Percentiles rank a stretch among this genome's conserved stretches.
phyloP scores from a whole-genome alignment of 2,329 filamentous ascomycete genomes.

The Fusarium acutatum region DNA sequence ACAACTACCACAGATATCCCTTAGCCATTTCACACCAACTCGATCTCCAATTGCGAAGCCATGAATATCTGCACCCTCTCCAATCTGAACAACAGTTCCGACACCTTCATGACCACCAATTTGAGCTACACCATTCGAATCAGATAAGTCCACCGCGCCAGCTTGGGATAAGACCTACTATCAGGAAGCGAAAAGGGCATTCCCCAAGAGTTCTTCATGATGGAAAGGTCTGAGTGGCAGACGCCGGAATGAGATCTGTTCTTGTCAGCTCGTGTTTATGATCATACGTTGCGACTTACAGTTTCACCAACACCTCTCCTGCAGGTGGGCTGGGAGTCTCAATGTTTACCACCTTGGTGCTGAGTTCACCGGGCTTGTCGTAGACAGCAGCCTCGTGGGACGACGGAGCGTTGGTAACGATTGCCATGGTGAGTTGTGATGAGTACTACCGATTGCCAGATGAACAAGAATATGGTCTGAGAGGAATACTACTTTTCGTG shows the following conservation, averaged over 20 bases:
- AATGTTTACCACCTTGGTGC: neutral
- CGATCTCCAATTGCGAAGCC: neutral
- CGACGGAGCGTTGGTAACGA: fast-evolving
- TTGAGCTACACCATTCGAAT: neutral
- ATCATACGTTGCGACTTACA: neutral
- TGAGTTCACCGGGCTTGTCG: neutral
- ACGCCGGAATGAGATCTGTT: neutral
- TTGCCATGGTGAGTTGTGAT: neutral
- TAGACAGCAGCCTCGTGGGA: neutral
- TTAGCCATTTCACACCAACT: neutral
- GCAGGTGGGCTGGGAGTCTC: neutral
- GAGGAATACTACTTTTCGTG: neutral
- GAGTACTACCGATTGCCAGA: no score
- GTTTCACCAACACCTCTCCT: neutral
- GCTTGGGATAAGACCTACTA: fast-evolving
- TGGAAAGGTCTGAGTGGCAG: neutral
- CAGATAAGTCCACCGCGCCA: neutral
- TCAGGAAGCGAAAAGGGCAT: neutral
- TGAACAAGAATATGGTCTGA: neutral
- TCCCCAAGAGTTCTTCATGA: neutral
- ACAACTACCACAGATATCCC: neutral
- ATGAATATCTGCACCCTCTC: neutral
- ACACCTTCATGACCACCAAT: neutral
- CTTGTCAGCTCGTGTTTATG: fast-evolving
- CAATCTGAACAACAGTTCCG: neutral